Base-by-base conservation (phyloP, 2,329 filamentous ascomycete species). In the Acephala macrosclerotiorum region DNA sequence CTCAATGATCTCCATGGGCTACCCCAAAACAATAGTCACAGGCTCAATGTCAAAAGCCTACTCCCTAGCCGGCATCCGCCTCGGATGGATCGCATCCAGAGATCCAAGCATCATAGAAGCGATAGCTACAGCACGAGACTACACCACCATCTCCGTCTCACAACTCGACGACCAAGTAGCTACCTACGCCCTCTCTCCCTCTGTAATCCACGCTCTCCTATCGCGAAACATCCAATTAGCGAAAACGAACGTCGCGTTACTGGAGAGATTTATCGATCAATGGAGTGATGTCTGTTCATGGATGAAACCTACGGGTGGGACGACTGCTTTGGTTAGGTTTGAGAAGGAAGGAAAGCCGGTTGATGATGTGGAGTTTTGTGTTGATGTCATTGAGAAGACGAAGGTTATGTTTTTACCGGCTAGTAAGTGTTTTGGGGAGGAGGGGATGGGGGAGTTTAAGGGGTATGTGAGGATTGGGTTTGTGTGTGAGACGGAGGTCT, bases 21-120 rank as follows among this genome's bases (percentile, higher is more conserved):
- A 96, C 77, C 79, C 85, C 2, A 90, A 89, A 63, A 85, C 87
- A 25, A 83, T 97, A 36, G 87, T 88, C 14, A 96, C 92, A 0
- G 90, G 93, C 16, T 94, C 91, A 20, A 87, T 96, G 82, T 95
- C 91, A 29, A 97, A 97, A 79, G 91, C 92, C 0, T 97, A 93
- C 79, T 88, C 91, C 2, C 80, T 97, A 4, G 92, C 93, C 0
- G 93, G 94, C 1, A 89, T 96, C 67, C 88, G 93, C 0, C 79
- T 94, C 1, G 94, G 94, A 36, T 97, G 94, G 94, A 84, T 95
- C 65, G 92, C 91, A 3, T 90, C 89, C 16, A 87, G 87, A 29
- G 86, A 88, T 76, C 75, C 76, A 5, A 79, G 80, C 0, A 83
- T 96, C 63, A 84, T 95, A 61, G 84, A 89, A 59, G 81, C 83